A percentile compares a stretch with the other conserved stretches of the same genome.
These are phyloP conservation scores for Theobroma cacao DNA, from an alignment of 345 rosid genomes.

Conservation along the genomic window DNA sequence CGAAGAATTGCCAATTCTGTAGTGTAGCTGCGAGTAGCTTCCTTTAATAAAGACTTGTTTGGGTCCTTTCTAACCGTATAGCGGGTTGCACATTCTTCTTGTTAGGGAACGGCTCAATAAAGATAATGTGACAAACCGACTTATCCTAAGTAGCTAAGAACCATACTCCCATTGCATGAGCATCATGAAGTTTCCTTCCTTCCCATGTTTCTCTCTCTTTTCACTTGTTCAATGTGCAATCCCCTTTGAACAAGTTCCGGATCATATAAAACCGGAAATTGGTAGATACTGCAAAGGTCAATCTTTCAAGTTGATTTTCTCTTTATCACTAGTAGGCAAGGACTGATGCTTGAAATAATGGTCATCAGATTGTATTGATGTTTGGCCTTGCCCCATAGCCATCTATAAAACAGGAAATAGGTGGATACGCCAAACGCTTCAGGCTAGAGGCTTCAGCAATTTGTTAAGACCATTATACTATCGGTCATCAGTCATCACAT, in stretches of 20 bases:
- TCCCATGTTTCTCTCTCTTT: background rate
- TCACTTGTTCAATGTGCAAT: background rate
- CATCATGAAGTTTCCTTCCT: conserved; percentile 7
- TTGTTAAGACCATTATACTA: background rate
- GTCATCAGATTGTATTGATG: background rate
- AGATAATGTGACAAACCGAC: background rate
- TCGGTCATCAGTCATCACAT: background rate
- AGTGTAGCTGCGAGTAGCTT: background rate
- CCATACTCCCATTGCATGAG: background rate
- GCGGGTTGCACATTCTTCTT: background rate
- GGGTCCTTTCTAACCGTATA: background rate
- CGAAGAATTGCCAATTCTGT: background rate
- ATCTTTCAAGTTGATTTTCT: background rate
- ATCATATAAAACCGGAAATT: background rate
- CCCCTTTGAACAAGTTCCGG: background rate
- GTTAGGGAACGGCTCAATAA: background rate
- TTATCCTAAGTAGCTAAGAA: background rate
- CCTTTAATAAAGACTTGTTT: conserved; percentile 4
- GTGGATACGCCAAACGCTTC: background rate
- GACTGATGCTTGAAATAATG: background rate
- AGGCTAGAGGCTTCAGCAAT: background rate
- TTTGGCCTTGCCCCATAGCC: background rate
- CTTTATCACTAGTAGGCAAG: background rate
- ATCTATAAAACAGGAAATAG: too few relatives aligned
- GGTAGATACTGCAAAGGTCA: background rate